phyloP scores from a whole-genome alignment of 1,284 basidiomycete species.

The Lentinus polychrous region DNA sequence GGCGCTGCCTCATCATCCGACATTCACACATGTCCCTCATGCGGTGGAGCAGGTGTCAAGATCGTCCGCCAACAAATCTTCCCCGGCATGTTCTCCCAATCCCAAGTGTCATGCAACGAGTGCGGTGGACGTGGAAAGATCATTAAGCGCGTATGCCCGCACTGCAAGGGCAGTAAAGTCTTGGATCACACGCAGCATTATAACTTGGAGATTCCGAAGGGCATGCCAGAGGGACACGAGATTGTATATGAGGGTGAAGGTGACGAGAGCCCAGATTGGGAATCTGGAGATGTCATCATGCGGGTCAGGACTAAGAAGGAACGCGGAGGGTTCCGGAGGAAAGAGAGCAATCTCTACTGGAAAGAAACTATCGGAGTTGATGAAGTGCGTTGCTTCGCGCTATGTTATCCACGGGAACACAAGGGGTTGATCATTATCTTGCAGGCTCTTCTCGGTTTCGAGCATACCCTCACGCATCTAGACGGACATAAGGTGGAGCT shows the following conservation, averaged over 20 bases:
- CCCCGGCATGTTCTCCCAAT: constrained; percentile 89
- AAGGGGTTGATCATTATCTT: constrained; percentile 3
- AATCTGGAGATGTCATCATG: constrained; percentile 85
- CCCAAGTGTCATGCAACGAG: constrained; percentile 70
- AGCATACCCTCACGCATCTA: constrained; percentile 81
- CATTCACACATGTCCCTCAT: constrained; percentile 76
- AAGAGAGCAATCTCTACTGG: constrained; percentile 87
- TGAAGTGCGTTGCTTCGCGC: constrained; percentile 50
- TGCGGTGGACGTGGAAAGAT: constrained; percentile 80
- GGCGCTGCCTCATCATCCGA: constrained; percentile 85
- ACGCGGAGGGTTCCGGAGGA: constrained; percentile 77
- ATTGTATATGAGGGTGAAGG: constrained; percentile 89
- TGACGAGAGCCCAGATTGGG: constrained; percentile 90
- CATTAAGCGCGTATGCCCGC: constrained; percentile 72
- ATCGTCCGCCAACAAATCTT: constrained; percentile 89
- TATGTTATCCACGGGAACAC: background rate
- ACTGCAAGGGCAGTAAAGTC: constrained; percentile 80
- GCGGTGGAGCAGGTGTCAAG: constrained; percentile 81
- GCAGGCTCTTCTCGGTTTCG: constrained; percentile 77
- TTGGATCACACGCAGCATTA: constrained; percentile 78
- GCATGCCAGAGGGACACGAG: constrained; percentile 88
- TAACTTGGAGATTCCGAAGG: constrained; percentile 76
- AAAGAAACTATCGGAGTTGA: constrained; percentile 83
- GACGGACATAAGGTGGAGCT: constrained; percentile 81
- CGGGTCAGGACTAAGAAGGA: constrained; percentile 72